Conservation (phyloP, 306 rosid genomes). For the Carpinus fangiana region DNA sequence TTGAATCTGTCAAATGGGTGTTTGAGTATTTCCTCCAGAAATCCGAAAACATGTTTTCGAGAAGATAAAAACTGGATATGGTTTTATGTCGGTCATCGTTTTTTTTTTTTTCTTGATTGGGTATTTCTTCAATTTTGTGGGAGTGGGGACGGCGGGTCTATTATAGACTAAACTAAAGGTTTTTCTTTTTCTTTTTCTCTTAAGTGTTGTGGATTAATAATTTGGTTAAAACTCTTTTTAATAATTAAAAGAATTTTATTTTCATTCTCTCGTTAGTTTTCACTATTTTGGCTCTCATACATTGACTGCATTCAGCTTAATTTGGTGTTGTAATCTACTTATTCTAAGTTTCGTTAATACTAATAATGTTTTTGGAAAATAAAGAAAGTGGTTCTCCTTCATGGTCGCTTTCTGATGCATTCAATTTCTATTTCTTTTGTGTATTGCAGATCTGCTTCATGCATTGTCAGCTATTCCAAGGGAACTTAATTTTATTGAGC, state of each 20-base stretch:
- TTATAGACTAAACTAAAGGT: neutral
- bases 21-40: neutral
- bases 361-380: too few species aligned
- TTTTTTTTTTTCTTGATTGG: constrained; percentile 1
- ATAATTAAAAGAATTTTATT: too few species aligned
- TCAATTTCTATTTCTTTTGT: constrained; percentile 20
- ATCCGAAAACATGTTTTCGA: too few species aligned
- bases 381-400: neutral
- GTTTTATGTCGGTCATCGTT: neutral
- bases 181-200: neutral
- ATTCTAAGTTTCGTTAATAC: too few species aligned
- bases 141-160: neutral
- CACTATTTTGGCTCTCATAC: neutral
- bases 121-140: neutral
- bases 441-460: constrained; percentile 66
- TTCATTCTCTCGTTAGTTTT: too few species aligned
- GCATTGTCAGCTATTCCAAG: constrained; percentile 62
- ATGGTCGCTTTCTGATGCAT: constrained; percentile 8
- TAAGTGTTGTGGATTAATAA: too few species aligned
- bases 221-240: too few species aligned
- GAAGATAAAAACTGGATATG: neutral
- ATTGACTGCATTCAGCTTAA: neutral
- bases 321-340: neutral
- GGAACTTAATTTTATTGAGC: constrained; percentile 66
- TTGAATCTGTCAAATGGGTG: neutral